Base-by-base conservation (phyloP, 345 rosid species). In the Acer yangbiense region DNA sequence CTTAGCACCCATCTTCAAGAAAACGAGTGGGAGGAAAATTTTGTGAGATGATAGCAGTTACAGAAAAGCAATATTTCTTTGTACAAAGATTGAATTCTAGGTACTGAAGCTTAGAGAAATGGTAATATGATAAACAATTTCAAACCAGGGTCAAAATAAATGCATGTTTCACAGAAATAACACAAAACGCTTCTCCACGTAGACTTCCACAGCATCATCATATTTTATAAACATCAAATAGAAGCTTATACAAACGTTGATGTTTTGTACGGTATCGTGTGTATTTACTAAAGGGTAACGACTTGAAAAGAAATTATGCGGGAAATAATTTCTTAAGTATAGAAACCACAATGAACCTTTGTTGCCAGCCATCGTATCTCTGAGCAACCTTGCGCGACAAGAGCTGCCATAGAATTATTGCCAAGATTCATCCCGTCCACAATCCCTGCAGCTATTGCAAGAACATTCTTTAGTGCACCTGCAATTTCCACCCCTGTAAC, bases 341-440 rank as follows among this genome's bases (percentile, higher is more conserved):
- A 18, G 58, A 13, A 32, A 63, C 73, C 9, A 70, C 35, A 57
- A 74, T 64, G 63, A 73, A 92, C 98, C 98, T 91, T 93, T 41
- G 98, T 94, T 73, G 98, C 97, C 43, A 93, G 85, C 97, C 98
- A 94, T 75, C 98, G 89, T 79, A 93, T 93, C 89, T 94, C 98
- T 18, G 97, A 89, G 81, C 98, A 94, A 81, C 98, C 98, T 84
- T 93, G 98, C 32, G 98, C 85, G 46, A 95, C 98, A 65, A 95
- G 95, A 81, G 98, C 98, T 73, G 98, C 98, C 98, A 93, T 93
- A 70, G 98, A 95, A 83, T 95, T 93, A 89, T 95, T 89, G 48
- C 98, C 98, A 6, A 95, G 98, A 75, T 93, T 77, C 98, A 95
- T 88, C 67, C 98, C 98, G 71, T 89, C 97, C 82, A 95, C 97